Evolutionary conservation across 1,284 basidiomycete genomes (phyloP).

Genomic region (Trichosporon coremiiforme): DNA sequence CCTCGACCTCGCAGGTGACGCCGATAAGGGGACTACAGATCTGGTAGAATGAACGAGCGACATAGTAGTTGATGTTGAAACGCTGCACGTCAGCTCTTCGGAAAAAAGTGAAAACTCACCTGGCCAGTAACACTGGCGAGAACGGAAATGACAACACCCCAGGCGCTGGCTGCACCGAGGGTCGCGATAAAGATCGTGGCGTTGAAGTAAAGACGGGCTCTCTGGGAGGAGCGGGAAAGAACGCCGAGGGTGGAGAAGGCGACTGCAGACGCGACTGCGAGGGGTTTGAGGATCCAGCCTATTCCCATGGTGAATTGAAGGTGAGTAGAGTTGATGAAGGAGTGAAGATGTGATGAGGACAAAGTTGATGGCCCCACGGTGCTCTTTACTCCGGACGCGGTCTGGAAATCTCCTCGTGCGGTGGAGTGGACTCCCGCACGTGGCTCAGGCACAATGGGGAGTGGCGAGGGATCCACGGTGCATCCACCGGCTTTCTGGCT

Average conservation of each 20-base stretch:
- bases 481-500: not conserved
- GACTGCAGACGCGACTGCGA: constrained; percentile 50
- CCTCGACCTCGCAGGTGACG: constrained; percentile 77
- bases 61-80: constrained; percentile 81
- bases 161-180: constrained; percentile 71
- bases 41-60: constrained; percentile 82
- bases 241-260: constrained; percentile 49
- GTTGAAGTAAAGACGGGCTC: constrained; percentile 65
- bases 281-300: constrained; percentile 47
- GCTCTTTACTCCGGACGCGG: not conserved
- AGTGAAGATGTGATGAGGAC: not conserved
- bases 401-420: constrained; percentile 6
- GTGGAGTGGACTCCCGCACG: not conserved
- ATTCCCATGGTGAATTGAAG: constrained; percentile 8
- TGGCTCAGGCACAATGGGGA: constrained; percentile 10
- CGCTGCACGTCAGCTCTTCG: constrained; percentile 56
- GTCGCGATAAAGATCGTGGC: constrained; percentile 73
- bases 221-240: constrained; percentile 44
- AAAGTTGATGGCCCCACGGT: constrained; percentile 17
- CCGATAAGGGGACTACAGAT: constrained; percentile 69
- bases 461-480: constrained; percentile 11
- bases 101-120: constrained; percentile 36
- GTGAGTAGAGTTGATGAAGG: not conserved
- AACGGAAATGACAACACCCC: constrained; percentile 73
- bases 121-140: constrained; percentile 69